phyloP scores from a whole-genome alignment of 345 rosid genomes.

The Arabidopsis suecica region DNA sequence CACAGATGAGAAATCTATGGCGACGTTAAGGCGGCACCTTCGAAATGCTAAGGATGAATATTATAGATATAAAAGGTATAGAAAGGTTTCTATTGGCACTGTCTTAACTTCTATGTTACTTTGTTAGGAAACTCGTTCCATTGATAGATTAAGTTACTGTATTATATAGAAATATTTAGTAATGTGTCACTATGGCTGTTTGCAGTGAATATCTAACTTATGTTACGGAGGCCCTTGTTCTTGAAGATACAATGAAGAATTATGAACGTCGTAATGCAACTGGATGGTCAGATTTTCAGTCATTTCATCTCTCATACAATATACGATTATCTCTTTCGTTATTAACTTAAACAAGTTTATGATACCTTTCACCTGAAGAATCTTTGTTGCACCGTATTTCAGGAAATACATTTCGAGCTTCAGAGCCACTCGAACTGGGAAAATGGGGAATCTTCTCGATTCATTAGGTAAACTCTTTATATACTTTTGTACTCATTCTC shows the following conservation, averaged over 20 bases:
- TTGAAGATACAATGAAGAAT: conserved; percentile 94
- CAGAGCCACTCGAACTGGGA: conserved; percentile 69
- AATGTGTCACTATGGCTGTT: conserved; percentile 21
- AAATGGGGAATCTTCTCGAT: conserved; percentile 68
- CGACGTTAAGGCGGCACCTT: conserved; percentile 95
- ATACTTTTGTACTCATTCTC: neutral
- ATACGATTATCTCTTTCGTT: conserved; percentile 20
- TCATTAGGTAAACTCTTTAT: conserved; percentile 61
- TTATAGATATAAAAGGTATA: conserved; percentile 93
- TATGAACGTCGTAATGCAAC: conserved; percentile 78
- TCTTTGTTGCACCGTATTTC: conserved; percentile 34
- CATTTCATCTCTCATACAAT: conserved; percentile 18
- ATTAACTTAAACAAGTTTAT: conserved; percentile 2
- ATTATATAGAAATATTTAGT: neutral
- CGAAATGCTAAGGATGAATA: conserved; percentile 91
- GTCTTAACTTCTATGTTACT: conserved; percentile 4
- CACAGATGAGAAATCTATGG: conserved; percentile 99
- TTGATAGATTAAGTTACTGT: conserved; percentile 4
- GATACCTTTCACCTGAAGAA: conserved; percentile 24
- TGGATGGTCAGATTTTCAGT: conserved; percentile 76
- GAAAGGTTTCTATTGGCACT: conserved; percentile 6
- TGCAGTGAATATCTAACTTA: conserved; percentile 87
- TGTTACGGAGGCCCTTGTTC: conserved; percentile 82
- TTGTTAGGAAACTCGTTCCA: neutral
- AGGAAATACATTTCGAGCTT: conserved; percentile 96